Conservation (phyloP, 345 rosid genomes). For the Populus alba region DNA sequence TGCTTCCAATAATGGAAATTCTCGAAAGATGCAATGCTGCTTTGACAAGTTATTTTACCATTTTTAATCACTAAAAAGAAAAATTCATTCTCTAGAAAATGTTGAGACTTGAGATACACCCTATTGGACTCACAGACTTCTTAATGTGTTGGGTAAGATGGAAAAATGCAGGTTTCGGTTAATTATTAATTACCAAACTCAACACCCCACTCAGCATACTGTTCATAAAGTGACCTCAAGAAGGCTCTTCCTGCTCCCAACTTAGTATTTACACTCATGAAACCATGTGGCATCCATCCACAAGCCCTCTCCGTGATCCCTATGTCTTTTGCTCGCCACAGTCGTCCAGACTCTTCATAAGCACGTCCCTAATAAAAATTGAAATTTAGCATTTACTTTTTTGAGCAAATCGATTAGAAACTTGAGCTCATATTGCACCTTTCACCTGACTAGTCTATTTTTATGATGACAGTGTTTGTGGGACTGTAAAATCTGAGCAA, state of each 20-base stretch:
- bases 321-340: slow-evolving; percentile 77
- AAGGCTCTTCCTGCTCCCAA: slow-evolving; percentile 79
- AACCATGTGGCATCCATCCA: slow-evolving; percentile 88
- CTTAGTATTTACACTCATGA: slow-evolving; percentile 80
- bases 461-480: background rate
- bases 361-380: slow-evolving; percentile 50
- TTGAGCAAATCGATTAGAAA: background rate
- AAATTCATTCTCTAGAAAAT: background rate
- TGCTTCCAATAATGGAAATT: background rate
- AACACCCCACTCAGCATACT: slow-evolving; percentile 90
- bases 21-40: background rate
- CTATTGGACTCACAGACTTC: background rate
- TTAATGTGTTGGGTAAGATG: background rate
- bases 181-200: slow-evolving; percentile 65
- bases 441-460: background rate
- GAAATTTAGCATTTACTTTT: background rate
- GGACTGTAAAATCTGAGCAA: too few species aligned
- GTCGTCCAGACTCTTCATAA: slow-evolving; percentile 51
- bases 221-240: slow-evolving; percentile 75
- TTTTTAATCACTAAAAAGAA: background rate
- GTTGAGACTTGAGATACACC: background rate
- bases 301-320: slow-evolving; percentile 82
- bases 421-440: background rate
- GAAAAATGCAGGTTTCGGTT: background rate
- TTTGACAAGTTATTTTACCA: background rate